Evolutionary conservation across 257 asterid genomes (phyloP).

Genomic region (Forsythia suspensa): DNA sequence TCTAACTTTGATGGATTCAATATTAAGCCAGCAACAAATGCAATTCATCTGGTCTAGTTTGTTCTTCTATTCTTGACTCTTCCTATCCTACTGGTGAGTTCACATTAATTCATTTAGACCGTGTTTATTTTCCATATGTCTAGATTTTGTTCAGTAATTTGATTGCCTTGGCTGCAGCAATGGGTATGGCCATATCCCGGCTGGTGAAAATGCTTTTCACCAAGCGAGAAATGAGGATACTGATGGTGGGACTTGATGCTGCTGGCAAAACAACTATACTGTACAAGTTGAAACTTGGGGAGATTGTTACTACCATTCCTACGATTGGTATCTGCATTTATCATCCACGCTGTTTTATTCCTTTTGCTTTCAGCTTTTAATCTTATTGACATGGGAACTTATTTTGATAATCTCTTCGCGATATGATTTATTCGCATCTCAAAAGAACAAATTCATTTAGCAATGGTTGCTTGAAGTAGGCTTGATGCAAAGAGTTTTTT

Average conservation of each 20-base stretch:
- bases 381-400: no score
- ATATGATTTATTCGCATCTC: no score
- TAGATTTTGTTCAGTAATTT: not conserved
- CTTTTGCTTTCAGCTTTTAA: not conserved
- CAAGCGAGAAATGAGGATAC: slow-evolving; percentile 50
- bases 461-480: no score
- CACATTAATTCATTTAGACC: not conserved
- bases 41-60: not conserved
- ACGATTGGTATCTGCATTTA: slow-evolving; percentile 39
- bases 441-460: no score
- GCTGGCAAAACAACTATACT: slow-evolving; percentile 53
- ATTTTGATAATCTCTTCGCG: no score
- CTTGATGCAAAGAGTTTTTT: no score
- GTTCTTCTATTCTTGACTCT: not conserved
- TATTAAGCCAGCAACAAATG: not conserved
- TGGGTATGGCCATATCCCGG: slow-evolving; percentile 46
- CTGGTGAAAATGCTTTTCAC: slow-evolving; percentile 36
- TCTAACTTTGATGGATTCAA: not conserved
- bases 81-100: not conserved
- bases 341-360: not conserved
- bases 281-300: slow-evolving; percentile 54
- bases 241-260: slow-evolving; percentile 57
- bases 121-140: not conserved
- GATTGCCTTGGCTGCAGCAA: slow-evolving; percentile 11
- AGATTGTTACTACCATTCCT: slow-evolving; percentile 50